Evolutionary conservation across 2,329 filamentous ascomycete species (phyloP).

Genomic region (Ilyonectria destructans): DNA sequence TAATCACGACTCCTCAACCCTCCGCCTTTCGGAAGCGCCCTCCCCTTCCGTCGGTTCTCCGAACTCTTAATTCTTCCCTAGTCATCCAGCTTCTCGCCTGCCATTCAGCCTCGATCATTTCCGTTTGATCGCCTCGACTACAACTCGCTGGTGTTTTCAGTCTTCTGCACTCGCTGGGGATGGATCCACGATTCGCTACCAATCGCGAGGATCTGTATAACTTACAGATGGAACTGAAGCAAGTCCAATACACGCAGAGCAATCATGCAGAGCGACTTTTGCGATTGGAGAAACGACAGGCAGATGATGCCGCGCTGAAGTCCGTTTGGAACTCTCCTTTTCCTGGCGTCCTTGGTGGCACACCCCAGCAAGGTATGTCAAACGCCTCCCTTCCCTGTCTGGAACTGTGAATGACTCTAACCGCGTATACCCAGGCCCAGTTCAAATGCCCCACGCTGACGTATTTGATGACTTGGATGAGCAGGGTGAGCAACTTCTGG

Average conservation of each 20-base stretch:
- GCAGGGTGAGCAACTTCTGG: conserved; percentile 84
- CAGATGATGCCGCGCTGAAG: conserved; percentile 79
- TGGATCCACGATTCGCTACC: conserved; percentile 76
- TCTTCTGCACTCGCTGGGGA: conserved; percentile 58
- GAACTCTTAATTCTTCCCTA: conserved; percentile 1
- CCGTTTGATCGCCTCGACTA: conserved; percentile 13
- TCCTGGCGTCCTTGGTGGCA: conserved; percentile 86
- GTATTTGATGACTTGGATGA: conserved; percentile 94
- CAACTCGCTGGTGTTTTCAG: conserved; percentile 7
- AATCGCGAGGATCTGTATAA: conserved; percentile 77
- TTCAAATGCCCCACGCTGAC: conserved; percentile 85
- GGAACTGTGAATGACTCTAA: conserved; percentile 35
- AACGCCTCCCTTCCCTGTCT: not conserved
- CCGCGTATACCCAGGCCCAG: conserved; percentile 73
- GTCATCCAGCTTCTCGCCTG: conserved; percentile 8
- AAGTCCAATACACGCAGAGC: conserved; percentile 75
- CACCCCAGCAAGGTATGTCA: conserved; percentile 85
- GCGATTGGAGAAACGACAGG: conserved; percentile 77
- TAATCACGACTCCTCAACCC: conserved; percentile 30
- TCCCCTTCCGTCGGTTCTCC: conserved; percentile 22
- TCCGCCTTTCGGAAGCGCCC: conserved; percentile 32
- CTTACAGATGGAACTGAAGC: conserved; percentile 81
- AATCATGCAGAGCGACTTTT: conserved; percentile 75
- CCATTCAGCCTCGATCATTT: not conserved
- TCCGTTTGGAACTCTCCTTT: conserved; percentile 97